A percentile compares a stretch with the other conserved stretches of the same genome.
phyloP scores from a whole-genome alignment of 2,329 filamentous ascomycete species.

The Colletotrichum sp. region DNA sequence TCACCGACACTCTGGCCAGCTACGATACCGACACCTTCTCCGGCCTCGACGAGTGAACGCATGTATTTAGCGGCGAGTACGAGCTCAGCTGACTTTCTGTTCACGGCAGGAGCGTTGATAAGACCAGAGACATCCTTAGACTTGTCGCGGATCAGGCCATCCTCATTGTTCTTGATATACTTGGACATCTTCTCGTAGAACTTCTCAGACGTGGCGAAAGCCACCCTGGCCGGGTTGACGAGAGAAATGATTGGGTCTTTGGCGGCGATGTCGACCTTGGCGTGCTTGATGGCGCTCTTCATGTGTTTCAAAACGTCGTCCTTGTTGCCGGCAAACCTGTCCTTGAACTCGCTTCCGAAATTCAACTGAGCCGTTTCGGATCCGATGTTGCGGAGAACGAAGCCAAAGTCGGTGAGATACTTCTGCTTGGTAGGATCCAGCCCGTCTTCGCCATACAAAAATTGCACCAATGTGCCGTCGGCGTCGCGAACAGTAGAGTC shows the following conservation, averaged over 20 bases:
- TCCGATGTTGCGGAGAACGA: conserved; percentile 83
- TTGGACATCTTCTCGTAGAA: conserved; percentile 76
- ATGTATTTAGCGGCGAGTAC: conserved; percentile 93
- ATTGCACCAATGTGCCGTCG: conserved; percentile 92
- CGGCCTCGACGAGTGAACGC: conserved; percentile 88
- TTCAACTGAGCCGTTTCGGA: conserved; percentile 81
- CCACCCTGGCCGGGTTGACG: conserved; percentile 77
- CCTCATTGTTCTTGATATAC: conserved; percentile 80
- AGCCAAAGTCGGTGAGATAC: conserved; percentile 88
- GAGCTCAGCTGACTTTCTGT: conserved; percentile 79
- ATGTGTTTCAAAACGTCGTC: conserved; percentile 75
- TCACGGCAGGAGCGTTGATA: conserved; percentile 37
- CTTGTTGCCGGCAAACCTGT: conserved; percentile 55
- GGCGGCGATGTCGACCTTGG: conserved; percentile 59
- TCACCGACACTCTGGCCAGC: conserved; percentile 97
- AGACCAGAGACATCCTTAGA: conserved; percentile 39
- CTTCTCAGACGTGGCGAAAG: conserved; percentile 87
- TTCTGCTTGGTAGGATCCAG: conserved; percentile 94
- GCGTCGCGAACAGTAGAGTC: conserved; percentile 94
- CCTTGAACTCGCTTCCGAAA: conserved; percentile 58
- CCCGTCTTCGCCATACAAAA: conserved; percentile 95
- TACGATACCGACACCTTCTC: conserved; percentile 95
- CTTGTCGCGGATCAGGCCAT: conserved; percentile 54
- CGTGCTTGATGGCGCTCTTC: conserved; percentile 81
- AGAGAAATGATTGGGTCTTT: conserved; percentile 78